phyloP scores from a whole-genome alignment of 306 rosid species.

The Styphnolobium japonicum region DNA sequence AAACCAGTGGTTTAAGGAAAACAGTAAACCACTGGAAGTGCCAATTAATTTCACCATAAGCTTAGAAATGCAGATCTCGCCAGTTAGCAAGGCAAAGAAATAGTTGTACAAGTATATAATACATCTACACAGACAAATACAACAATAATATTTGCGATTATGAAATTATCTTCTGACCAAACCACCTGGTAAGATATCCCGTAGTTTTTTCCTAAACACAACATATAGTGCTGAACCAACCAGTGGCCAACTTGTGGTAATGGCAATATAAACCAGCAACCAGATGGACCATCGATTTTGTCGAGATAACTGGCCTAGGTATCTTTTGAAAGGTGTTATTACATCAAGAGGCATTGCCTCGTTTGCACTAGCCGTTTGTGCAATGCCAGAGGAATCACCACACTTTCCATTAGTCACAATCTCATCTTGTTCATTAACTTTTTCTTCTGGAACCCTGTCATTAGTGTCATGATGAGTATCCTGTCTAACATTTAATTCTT shows the following conservation, averaged over 20 bases:
- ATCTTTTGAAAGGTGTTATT: slow-evolving; percentile 44
- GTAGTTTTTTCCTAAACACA: slow-evolving; percentile 58
- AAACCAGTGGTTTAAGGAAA: background rate
- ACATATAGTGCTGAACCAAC: slow-evolving; percentile 64
- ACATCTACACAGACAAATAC: slow-evolving; percentile 16
- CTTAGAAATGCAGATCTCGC: slow-evolving; percentile 3
- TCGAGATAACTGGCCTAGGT: slow-evolving; percentile 49
- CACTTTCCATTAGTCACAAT: slow-evolving; percentile 27
- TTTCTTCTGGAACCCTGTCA: slow-evolving; percentile 27
- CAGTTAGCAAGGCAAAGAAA: background rate
- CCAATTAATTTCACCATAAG: background rate
- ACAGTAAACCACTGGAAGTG: background rate
- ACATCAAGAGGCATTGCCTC: slow-evolving; percentile 32
- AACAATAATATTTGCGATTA: slow-evolving; percentile 8
- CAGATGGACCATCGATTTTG: slow-evolving; percentile 60
- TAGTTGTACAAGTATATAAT: background rate
- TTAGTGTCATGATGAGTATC: slow-evolving; percentile 17
- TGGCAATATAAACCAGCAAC: slow-evolving; percentile 77
- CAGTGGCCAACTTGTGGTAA: slow-evolving; percentile 81
- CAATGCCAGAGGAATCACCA: slow-evolving; percentile 5
- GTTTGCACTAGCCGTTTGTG: slow-evolving; percentile 17
- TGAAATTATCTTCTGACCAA: slow-evolving; percentile 45
- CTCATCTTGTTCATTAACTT: slow-evolving; percentile 24
- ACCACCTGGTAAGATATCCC: slow-evolving; percentile 45
- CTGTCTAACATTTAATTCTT: slow-evolving; percentile 39